phyloP scores from a whole-genome alignment of 2,329 filamentous ascomycete species.

The Pseudogymnoascus sp. region DNA sequence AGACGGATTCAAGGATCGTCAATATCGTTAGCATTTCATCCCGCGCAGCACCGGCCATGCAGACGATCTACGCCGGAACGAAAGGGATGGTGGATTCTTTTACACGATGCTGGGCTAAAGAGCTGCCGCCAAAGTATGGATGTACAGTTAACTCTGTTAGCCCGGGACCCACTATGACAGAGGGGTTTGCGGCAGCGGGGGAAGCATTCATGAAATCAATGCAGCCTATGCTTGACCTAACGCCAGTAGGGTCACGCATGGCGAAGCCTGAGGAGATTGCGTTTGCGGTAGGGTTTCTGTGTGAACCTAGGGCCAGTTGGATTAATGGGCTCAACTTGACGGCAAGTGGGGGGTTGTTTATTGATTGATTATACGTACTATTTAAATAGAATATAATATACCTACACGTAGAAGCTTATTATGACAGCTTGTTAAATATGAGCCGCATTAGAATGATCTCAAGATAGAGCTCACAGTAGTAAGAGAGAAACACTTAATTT shows the following conservation, averaged over 20 bases:
- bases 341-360: constrained; percentile 28
- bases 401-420: background rate
- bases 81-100: constrained; percentile 44
- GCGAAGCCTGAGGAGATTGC: constrained; percentile 40
- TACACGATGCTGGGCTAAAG: constrained; percentile 35
- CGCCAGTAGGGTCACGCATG: constrained; percentile 36
- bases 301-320: constrained; percentile 38
- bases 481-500: background rate
- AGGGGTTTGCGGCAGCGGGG: constrained; percentile 29
- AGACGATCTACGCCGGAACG: constrained; percentile 42
- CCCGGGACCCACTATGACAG: constrained; percentile 37
- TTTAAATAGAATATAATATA: background rate
- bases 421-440: background rate
- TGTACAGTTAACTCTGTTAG: constrained; percentile 40
- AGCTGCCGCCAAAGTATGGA: constrained; percentile 37
- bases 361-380: constrained; percentile 12
- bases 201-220: constrained; percentile 36
- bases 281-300: constrained; percentile 38
- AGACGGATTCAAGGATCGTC: constrained; percentile 33
- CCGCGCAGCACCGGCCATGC: constrained; percentile 29
- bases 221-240: constrained; percentile 35
- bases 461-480: background rate
- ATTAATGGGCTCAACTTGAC: constrained; percentile 37
- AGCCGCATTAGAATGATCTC: background rate
- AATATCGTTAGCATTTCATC: constrained; percentile 36